Base-by-base conservation (phyloP, 371 early-diverging fungal species). In the Mortierella sp. region DNA sequence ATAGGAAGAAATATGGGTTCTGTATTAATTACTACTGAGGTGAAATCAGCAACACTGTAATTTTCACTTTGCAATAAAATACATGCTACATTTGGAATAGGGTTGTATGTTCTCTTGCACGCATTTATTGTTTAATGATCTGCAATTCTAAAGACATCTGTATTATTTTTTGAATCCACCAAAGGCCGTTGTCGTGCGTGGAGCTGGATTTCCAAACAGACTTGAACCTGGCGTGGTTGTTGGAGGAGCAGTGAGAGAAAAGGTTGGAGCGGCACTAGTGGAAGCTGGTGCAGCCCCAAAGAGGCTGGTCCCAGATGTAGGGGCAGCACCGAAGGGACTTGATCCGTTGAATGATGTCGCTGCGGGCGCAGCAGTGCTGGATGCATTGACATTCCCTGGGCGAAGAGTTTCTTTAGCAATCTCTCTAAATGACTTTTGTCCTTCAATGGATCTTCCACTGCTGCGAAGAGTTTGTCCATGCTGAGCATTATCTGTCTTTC, bases 391-490 rank as follows among this genome's bases (percentile, higher is more conserved):
- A 42, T 42, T 19, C 1, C 66, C 67, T 12, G 76, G 63, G 15
- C 76, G 70, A 7, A 76, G 67, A 7, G 70, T 70, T 15, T 70
- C 67, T 26, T 70, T 70, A 1, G 76, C 76, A 66, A 76, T 66
- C 47, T 76, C 76, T 28, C 76, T 70, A 63, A 70, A 76, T 15
- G 70, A 66, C 56, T 56, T 69, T 34, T 61, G 66, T n/a, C 63
- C 62, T 2, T 62, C 66, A 3, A 43, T 22, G 7, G 54, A 22
- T 0, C 63, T 58, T 0, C 47, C 37, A 13, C 63, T 64, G 63
- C 29, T 63, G 2, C 64, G 61, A 8, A 64, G 62, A 3, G 47
- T 40, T 15, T 75, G 66, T 22, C 28, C 53, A n/a, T 58, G 68
- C 15, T 43, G 56, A 29, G 49, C 7, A 28, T 19, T 34, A 7